phyloP scores from a whole-genome alignment of 768 basidiomycete genomes.

The Panaeolus cyanescens region DNA sequence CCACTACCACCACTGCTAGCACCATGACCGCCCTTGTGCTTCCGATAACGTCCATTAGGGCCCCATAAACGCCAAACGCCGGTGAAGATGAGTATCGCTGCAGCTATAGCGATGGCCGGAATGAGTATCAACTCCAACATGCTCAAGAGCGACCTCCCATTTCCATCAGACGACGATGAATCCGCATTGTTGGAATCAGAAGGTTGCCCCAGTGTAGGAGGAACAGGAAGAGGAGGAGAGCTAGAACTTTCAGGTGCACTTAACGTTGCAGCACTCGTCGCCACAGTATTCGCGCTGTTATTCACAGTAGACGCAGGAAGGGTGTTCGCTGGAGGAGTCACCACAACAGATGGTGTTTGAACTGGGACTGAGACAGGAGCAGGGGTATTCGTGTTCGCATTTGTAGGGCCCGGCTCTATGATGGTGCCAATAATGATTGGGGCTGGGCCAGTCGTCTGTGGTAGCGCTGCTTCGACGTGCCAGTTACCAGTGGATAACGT shows the following conservation, averaged over 20 bases:
- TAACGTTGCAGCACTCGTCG: neutral
- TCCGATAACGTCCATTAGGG: constrained; percentile 16
- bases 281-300: neutral
- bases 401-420: neutral
- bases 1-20: neutral
- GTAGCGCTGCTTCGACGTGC: neutral
- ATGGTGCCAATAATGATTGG: neutral
- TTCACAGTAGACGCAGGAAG: neutral
- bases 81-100: constrained; percentile 29
- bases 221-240: neutral
- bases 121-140: constrained; percentile 19
- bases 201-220: neutral
- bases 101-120: constrained; percentile 32
- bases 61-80: constrained; percentile 38
- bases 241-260: neutral
- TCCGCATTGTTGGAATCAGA: neutral
- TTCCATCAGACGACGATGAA: constrained; percentile 14
- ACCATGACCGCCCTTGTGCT: neutral
- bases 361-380: neutral
- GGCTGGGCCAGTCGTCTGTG: neutral
- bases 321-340: neutral
- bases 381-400: neutral
- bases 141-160: neutral
- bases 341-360: neutral
- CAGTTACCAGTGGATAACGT: neutral